Base-by-base conservation (phyloP, 352 stramenopile genomes). In the Globisporangium parvum region DNA sequence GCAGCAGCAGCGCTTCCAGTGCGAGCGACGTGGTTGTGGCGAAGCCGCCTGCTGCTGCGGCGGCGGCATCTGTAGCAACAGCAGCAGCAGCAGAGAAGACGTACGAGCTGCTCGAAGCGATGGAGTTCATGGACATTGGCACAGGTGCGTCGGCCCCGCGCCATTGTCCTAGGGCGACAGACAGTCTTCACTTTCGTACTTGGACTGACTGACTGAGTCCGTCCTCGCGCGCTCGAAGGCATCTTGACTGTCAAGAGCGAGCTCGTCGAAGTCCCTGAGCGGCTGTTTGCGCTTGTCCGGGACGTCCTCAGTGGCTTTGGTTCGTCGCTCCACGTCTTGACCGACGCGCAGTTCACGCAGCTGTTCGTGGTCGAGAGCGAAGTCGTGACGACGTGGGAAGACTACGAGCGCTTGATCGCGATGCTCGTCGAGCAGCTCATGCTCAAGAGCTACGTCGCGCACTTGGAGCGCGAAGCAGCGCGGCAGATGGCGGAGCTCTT, bases 61-160 rank as follows among this genome's bases (percentile, higher is more conserved):
- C 44, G 62, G 24, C 20, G 50, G 47, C 47, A 21, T 66, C 53
- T 56, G 49, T 59, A 58, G 57, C 17, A 21, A 47, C 50, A 44
- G 11, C 20, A 28, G n/a, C 20, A 20, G 12, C 65, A 20, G 58
- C 56, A 2, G 83, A 93, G 53, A 84, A 85, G 47, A 86, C 80
- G 26, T 93, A 91, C 50, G 84, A 91, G 60, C 67, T 93, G 50
- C 74, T 93, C 33, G 84, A 93, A 64, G 84, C 80, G 14, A 93
- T 93, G 84, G 84, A 93, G 62, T 93, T 93, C 51, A 91, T 93
- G 84, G 80, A 93, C 62, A 84, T 93, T 50, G 76, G 77, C 55
- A 93, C 84, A 42, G 80, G 80, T 78, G 12, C 26, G 39, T 3
- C 26, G 6, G 26, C 6, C 26, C 3, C 26, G 26, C 26, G 26